Base-by-base conservation (phyloP, 768 basidiomycete genomes). In the Tricholoma sp. region DNA sequence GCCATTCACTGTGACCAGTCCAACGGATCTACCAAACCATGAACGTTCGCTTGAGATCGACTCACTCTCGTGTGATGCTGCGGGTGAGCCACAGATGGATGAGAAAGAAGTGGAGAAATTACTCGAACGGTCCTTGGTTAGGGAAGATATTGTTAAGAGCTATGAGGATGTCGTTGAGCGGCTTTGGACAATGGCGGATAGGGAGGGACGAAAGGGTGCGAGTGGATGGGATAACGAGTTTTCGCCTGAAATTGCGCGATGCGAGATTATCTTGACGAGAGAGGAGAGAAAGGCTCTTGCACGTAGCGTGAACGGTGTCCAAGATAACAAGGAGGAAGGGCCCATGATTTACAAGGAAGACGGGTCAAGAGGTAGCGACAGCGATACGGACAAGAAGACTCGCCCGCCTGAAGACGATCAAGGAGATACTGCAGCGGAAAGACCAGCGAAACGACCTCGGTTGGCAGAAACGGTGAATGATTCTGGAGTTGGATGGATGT, bases 191-290 rank as follows among this genome's bases (percentile, higher is more conserved):
- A 12, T 16, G 9, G 43, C 6, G 39, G 46, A 50, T 35, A 12
- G 22, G n/a, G 54, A 52, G 4, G 9, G 11, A 12, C 16, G 54
- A 12, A 14, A 11, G 18, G 43, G 14, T 22, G 22, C 39, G 27
- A 22, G 37, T 19, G 47, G 43, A 10, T 14, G 16, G 5, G 35
- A 19, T 7, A 49, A 49, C 8, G 56, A 56, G 19, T 57, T 61
- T 27, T 58, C 54, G 37, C 47, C 58, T 6, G 59, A 62, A 51
- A 47, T 60, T 22, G 56, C 35, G 1, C 55, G 51, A 6, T 71
- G 66, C 24, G 71, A 71, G 16, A 70, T 81, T 10, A 64, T 81
- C 31, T 61, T 80, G 54, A 78, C 77, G 18, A 70, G 75, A 39
- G 68, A 67, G 21, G 80, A 83, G 58, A 69, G 79, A 5, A 57